These are phyloP conservation scores for Metschnikowia hibisci DNA, from an alignment of 805 yeast species.

Conservation along the genomic window DNA sequence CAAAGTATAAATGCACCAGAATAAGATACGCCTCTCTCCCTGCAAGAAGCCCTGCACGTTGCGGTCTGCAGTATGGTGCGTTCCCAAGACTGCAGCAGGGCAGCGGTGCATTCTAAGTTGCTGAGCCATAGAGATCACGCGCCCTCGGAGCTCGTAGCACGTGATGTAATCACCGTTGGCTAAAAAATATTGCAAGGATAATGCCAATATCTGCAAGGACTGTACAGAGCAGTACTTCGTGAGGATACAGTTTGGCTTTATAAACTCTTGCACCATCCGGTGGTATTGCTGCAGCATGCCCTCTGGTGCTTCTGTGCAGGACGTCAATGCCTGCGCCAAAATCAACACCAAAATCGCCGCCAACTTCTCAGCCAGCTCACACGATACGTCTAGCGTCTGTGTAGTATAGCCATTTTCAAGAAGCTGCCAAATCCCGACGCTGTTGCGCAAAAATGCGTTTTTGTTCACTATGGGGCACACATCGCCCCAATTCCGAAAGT, in stretches of 20 bases:
- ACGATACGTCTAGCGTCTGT: constrained; percentile 9
- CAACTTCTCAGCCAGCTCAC: constrained; percentile 47
- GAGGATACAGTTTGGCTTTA: constrained; percentile 52
- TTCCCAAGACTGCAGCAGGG: constrained; percentile 78
- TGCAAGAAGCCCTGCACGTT: constrained; percentile 63
- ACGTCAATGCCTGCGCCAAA: constrained; percentile 45
- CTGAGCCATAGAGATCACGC: constrained; percentile 77
- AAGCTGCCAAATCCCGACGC: constrained; percentile 43
- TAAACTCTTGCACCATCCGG: constrained; percentile 56
- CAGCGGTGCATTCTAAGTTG: constrained; percentile 81
- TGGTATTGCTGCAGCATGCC: constrained; percentile 48
- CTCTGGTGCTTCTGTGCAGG: constrained; percentile 28
- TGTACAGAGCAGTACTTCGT: constrained; percentile 60
- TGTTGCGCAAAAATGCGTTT: constrained; percentile 61
- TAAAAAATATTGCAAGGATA: constrained; percentile 67
- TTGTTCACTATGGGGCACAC: constrained; percentile 67
- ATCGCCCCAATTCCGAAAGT: constrained; percentile 75
- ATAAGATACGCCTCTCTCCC: constrained; percentile 75
- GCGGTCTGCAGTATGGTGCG: constrained; percentile 26
- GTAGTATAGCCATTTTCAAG: constrained; percentile 36
- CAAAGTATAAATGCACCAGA: constrained; percentile 79
- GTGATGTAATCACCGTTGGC: constrained; percentile 71
- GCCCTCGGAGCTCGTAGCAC: constrained; percentile 71
- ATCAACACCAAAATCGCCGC: constrained; percentile 52
- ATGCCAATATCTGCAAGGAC: constrained; percentile 62